Conservation (phyloP, 331 rosid genomes). For the Quercus tomentella region DNA sequence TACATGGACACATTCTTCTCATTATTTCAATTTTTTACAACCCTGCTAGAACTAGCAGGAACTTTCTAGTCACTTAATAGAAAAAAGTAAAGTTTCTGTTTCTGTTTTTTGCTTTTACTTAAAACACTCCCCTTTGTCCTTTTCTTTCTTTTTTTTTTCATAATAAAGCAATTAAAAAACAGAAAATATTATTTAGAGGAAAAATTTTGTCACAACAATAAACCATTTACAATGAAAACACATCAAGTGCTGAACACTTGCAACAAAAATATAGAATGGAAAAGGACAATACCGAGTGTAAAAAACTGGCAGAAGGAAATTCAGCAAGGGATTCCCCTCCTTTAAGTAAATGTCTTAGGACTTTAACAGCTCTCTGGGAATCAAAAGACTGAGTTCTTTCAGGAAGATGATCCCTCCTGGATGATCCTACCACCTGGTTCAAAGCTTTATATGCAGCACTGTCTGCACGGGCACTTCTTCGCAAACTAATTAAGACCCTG, state of each 20-base stretch:
- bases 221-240: neutral
- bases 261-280: constrained; percentile 22
- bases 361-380: constrained; percentile 36
- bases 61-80: neutral
- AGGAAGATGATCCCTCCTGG: constrained; percentile 43
- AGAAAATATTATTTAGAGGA: neutral
- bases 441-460: constrained; percentile 68
- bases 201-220: neutral
- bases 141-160: neutral
- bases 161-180: neutral
- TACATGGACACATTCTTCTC: neutral
- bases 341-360: constrained; percentile 41
- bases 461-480: constrained; percentile 68
- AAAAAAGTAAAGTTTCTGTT: neutral
- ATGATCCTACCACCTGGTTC: constrained; percentile 64
- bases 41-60: neutral
- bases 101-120: neutral
- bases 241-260: constrained; percentile 8
- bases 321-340: constrained; percentile 89
- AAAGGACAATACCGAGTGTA: constrained; percentile 62
- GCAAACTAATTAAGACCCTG: constrained; percentile 70
- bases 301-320: constrained; percentile 85
- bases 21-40: neutral
- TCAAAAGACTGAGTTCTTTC: constrained; percentile 34
- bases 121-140: neutral